phyloP scores from a whole-genome alignment of 2,329 filamentous ascomycete genomes.

The Tolypocladium cylindrosporum region DNA sequence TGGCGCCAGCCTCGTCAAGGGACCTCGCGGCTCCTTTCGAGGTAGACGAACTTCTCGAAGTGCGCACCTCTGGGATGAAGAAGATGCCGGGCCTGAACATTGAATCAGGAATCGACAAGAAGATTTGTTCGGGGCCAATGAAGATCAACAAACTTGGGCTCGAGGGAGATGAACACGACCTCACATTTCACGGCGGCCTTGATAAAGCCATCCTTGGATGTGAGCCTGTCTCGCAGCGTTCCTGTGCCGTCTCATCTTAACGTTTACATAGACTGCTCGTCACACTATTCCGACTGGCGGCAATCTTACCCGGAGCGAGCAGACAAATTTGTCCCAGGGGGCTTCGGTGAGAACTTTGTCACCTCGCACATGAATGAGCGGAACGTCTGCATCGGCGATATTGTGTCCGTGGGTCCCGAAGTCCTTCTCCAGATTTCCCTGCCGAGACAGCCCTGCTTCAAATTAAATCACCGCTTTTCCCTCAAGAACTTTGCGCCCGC shows the following conservation, averaged over 20 bases:
- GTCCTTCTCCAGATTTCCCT: constrained; percentile 49
- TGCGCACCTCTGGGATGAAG: constrained; percentile 48
- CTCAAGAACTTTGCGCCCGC: constrained; percentile 51
- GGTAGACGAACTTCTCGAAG: constrained; percentile 41
- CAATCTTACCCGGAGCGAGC: constrained; percentile 40
- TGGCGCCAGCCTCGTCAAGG: background rate
- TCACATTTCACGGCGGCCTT: constrained; percentile 47
- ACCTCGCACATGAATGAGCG: constrained; percentile 48
- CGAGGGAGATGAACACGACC: constrained; percentile 51
- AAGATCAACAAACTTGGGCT: constrained; percentile 39
- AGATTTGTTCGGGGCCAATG: constrained; percentile 29
- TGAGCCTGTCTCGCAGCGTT: constrained; percentile 15
- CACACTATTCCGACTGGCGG: constrained; percentile 48
- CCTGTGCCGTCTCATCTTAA: background rate
- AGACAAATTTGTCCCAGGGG: constrained; percentile 43
- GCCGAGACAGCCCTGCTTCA: constrained; percentile 57
- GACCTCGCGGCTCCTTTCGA: constrained; percentile 32
- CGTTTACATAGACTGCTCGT: constrained; percentile 39
- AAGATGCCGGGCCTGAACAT: constrained; percentile 39
- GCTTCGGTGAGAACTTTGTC: constrained; percentile 57
- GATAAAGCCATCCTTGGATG: constrained; percentile 55
- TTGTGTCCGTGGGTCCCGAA: constrained; percentile 38
- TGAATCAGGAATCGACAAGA: constrained; percentile 48
- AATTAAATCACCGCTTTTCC: constrained; percentile 58
- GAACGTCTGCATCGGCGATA: constrained; percentile 56